These are phyloP conservation scores for Cyclotella baltica DNA, from an alignment of 108 stramenopile species.

Conservation along the genomic window DNA sequence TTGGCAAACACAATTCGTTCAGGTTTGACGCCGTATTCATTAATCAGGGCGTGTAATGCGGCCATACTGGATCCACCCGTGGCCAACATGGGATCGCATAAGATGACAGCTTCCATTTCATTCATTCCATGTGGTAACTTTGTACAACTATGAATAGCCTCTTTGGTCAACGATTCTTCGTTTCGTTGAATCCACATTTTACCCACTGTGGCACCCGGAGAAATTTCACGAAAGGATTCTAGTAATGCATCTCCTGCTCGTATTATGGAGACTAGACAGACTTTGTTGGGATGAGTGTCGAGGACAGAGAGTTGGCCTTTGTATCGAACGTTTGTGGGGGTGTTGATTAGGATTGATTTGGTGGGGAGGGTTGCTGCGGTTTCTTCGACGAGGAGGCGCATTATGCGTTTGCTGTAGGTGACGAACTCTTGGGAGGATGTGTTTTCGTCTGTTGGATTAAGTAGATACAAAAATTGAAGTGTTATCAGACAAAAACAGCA, in stretches of 20 bases:
- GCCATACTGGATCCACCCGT: constrained; percentile 93
- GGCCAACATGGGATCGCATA: constrained; percentile 99
- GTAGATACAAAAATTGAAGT: neutral
- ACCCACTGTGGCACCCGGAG: constrained; percentile 82
- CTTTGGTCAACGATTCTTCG: constrained; percentile 85
- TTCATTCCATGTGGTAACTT: constrained; percentile 90
- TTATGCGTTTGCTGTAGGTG: constrained; percentile 68
- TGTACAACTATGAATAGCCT: constrained; percentile 87
- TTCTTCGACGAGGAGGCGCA: constrained; percentile 92
- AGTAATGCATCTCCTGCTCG: constrained; percentile 93
- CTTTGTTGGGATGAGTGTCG: constrained; percentile 39
- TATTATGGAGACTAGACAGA: constrained; percentile 92
- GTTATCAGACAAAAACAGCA: neutral
- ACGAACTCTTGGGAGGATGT: constrained; percentile 70
- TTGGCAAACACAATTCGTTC: constrained; percentile 91
- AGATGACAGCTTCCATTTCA: constrained; percentile 75
- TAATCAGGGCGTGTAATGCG: constrained; percentile 82
- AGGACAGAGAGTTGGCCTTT: constrained; percentile 52
- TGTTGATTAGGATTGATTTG: constrained; percentile 51
- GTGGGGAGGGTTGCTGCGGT: constrained; percentile 79
- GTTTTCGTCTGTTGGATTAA: constrained; percentile 28
- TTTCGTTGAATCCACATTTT: constrained; percentile 98
- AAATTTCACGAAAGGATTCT: constrained; percentile 83
- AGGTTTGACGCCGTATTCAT: constrained; percentile 66
- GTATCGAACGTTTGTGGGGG: constrained; percentile 78